phyloP scores from a whole-genome alignment of 225 moss, liverwort and hornwort genomes.

The Bryoerythrophyllum caledonicum region DNA sequence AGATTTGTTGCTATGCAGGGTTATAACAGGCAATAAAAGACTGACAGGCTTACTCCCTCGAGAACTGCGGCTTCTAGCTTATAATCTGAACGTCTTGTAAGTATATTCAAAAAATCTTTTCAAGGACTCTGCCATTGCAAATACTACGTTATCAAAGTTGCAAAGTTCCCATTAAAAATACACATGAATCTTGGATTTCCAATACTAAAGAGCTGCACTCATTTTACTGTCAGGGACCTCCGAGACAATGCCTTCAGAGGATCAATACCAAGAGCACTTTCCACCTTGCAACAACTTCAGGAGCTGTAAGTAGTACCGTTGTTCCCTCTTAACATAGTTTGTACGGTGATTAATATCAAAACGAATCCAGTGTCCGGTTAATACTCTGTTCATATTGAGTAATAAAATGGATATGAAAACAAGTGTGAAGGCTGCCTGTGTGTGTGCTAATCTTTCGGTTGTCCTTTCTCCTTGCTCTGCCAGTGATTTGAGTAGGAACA shows the following conservation, averaged over 20 bases:
- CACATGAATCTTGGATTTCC: neutral
- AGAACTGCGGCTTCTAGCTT: slow-evolving; percentile 8
- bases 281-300: slow-evolving; percentile 12
- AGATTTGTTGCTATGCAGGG: neutral
- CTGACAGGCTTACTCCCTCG: neutral
- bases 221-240: slow-evolving; percentile 14
- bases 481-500: slow-evolving; percentile 28
- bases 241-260: slow-evolving; percentile 19
- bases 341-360: no score
- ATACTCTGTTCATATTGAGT: no score
- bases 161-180: no score
- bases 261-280: slow-evolving; percentile 9
- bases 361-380: no score
- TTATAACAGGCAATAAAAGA: slow-evolving; percentile 8
- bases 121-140: neutral
- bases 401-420: no score
- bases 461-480: neutral
- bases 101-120: neutral
- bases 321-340: neutral
- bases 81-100: slow-evolving; percentile 24
- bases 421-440: no score
- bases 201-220: neutral
- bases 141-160: neutral
- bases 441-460: neutral
- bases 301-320: slow-evolving; percentile 16